Conservation (phyloP, 2,329 filamentous ascomycete species). For the Trichoderma arundinaceum region DNA sequence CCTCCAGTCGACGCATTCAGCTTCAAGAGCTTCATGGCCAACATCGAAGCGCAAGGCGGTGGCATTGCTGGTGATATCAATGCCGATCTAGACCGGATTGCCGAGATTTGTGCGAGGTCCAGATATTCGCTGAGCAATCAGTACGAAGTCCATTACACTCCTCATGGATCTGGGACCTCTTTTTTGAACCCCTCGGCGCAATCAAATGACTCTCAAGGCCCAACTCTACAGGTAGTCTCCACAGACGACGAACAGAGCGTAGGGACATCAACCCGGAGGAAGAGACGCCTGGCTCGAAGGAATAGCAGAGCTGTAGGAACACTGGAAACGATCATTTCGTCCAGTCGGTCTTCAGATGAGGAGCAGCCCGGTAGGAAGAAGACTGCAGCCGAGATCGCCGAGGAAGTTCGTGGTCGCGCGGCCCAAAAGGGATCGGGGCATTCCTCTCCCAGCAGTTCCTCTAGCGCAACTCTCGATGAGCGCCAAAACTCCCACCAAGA, state of each 20-base stretch:
- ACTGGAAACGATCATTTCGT: conserved; percentile 70
- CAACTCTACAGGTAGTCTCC: conserved; percentile 62
- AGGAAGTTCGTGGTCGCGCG: conserved; percentile 59
- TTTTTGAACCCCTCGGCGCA: conserved; percentile 49
- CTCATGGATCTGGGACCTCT: conserved; percentile 62
- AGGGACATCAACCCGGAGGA: conserved; percentile 43
- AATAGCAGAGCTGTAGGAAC: conserved; percentile 65
- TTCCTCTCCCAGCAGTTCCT: conserved; percentile 43
- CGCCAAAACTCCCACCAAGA: conserved; percentile 36
- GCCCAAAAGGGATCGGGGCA: conserved; percentile 46
- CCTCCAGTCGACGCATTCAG: conserved; percentile 68
- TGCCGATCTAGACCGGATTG: conserved; percentile 67
- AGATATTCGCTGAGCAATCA: conserved; percentile 70
- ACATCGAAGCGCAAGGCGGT: conserved; percentile 54
- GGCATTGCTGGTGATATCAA: conserved; percentile 59
- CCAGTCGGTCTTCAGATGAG: conserved; percentile 67
- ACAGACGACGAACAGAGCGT: conserved; percentile 60
- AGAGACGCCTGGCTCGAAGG: conserved; percentile 50
- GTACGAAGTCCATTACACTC: conserved; percentile 68
- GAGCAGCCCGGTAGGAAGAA: conserved; percentile 63
- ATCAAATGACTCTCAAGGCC: conserved; percentile 49
- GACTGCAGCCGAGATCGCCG: conserved; percentile 61
- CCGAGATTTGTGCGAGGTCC: conserved; percentile 69
- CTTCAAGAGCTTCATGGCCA: conserved; percentile 68
- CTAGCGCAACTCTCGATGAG: conserved; percentile 41